These are phyloP conservation scores for Solanum pennellii DNA, from an alignment of 257 asterid species.

Conservation along the genomic window DNA sequence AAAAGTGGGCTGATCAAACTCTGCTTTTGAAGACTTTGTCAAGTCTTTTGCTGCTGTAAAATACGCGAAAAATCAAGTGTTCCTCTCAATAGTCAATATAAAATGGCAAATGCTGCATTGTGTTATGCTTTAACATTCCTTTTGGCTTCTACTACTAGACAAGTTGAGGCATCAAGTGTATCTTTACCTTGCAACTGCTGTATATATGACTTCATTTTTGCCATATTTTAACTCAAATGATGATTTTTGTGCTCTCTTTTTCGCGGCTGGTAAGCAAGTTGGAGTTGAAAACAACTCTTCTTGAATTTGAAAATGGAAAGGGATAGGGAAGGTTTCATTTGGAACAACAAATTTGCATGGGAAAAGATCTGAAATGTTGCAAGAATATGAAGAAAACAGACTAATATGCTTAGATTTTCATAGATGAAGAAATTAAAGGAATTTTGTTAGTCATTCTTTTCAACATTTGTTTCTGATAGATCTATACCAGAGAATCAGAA, in stretches of 20 bases:
- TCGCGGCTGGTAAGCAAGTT: background rate
- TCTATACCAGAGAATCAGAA: slow-evolving; percentile 39
- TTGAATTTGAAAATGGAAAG: background rate
- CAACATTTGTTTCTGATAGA: slow-evolving; percentile 24
- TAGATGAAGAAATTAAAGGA: background rate
- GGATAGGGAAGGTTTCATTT: background rate
- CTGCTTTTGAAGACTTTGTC: background rate
- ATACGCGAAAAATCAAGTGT: background rate
- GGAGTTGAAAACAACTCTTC: background rate
- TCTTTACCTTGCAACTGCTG: background rate
- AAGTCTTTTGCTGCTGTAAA: background rate
- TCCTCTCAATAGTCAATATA: background rate
- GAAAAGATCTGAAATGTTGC: background rate
- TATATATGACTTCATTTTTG: background rate
- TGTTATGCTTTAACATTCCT: background rate
- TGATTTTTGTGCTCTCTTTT: background rate
- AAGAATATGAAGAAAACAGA: background rate
- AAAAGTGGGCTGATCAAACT: background rate
- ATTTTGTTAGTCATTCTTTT: background rate
- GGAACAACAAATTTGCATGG: background rate
- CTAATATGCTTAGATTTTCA: background rate
- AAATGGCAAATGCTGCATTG: background rate
- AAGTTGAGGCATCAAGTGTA: background rate
- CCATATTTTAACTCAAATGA: background rate
- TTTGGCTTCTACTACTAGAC: background rate